Percentiles rank a stretch among this genome's conserved stretches.
phyloP scores from a whole-genome alignment of 192 early-diverging fungal genomes.

The Coemansia sp. region DNA sequence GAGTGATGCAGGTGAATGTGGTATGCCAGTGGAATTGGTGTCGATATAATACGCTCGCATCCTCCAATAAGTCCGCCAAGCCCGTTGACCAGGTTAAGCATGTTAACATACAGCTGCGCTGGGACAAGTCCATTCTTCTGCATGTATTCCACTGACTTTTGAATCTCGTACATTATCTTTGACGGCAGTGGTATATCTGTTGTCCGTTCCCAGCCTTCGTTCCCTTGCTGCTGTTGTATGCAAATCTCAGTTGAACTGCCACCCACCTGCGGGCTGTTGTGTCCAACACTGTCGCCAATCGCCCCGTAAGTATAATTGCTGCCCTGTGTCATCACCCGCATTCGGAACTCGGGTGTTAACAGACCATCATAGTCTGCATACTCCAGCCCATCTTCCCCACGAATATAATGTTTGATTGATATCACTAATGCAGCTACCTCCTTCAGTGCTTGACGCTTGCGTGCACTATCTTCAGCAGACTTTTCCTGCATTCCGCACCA shows the following conservation, averaged over 20 bases:
- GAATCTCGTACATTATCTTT: conserved; percentile 62
- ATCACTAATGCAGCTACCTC: conserved; percentile 78
- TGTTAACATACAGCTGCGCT: conserved; percentile 41
- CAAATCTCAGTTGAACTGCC: conserved; percentile 4
- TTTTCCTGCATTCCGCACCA: conserved; percentile 68
- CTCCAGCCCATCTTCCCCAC: conserved; percentile 67
- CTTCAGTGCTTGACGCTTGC: conserved; percentile 69
- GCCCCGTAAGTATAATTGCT: conserved; percentile 36
- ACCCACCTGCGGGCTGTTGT: conserved; percentile 12
- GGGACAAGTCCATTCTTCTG: conserved; percentile 49
- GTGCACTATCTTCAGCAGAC: conserved; percentile 51
- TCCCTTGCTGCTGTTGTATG: conserved; percentile 19
- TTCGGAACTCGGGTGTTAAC: conserved; percentile 47
- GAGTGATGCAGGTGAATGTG: conserved; percentile 86
- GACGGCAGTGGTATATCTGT: conserved; percentile 52
- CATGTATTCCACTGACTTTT: conserved; percentile 56
- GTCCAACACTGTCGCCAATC: conserved; percentile 12
- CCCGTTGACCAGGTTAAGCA: conserved; percentile 55
- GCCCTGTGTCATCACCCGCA: conserved; percentile 36
- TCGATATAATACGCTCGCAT: conserved; percentile 81
- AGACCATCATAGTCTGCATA: conserved; percentile 71
- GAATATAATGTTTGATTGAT: conserved; percentile 81
- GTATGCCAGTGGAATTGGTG: conserved; percentile 87
- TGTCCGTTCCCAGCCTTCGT: conserved; percentile 41
- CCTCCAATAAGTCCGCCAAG: conserved; percentile 61